These are phyloP conservation scores for Dipteronia sinensis DNA, from an alignment of 345 rosid species.

Conservation along the genomic window DNA sequence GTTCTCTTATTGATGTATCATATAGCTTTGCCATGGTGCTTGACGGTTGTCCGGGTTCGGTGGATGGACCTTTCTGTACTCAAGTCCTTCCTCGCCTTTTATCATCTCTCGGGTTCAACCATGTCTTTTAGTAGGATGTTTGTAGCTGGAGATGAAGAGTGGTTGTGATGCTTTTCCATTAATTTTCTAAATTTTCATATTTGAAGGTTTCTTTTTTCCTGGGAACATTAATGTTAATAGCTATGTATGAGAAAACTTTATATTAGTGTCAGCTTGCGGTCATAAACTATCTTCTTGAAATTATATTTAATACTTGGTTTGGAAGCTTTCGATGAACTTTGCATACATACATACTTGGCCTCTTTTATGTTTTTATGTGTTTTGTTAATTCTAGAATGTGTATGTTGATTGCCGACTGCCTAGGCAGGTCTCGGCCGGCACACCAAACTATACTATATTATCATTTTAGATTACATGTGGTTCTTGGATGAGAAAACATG, in stretches of 20 bases:
- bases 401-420: no score
- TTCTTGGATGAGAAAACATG: no score
- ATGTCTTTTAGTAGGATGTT: constrained; percentile 38
- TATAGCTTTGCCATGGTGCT: constrained; percentile 14
- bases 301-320: constrained; percentile 33
- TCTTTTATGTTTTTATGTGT: not conserved
- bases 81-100: constrained; percentile 25
- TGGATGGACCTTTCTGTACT: constrained; percentile 31
- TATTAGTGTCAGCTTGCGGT: constrained; percentile 46
- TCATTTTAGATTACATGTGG: no score
- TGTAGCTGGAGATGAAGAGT: constrained; percentile 58
- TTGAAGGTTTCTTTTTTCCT: constrained; percentile 27
- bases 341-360: not conserved
- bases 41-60: constrained; percentile 2
- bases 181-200: constrained; percentile 24
- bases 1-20: constrained; percentile 23
- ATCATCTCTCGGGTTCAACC: constrained; percentile 32
- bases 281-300: constrained; percentile 26
- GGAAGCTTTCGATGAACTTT: constrained; percentile 3
- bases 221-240: constrained; percentile 52
- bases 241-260: constrained; percentile 48
- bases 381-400: not conserved
- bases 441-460: no score
- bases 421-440: no score
- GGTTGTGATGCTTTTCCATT: constrained; percentile 44